Conservation (phyloP, 257 asterid species). For the Ilex asprella region DNA sequence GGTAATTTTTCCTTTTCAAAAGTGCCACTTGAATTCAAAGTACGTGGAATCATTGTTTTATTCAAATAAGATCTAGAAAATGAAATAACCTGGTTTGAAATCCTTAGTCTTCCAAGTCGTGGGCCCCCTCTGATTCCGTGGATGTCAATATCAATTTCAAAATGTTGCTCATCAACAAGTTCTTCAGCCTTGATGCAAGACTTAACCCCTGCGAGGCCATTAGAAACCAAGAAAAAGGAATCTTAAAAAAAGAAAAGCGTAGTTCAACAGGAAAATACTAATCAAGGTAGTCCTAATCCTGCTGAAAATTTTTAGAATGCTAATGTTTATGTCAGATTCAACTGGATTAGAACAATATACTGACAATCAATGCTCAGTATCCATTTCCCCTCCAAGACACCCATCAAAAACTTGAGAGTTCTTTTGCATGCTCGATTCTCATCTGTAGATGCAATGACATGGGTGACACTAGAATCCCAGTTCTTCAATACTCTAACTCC, state of each 20-base stretch:
- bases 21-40: not conserved
- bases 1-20: not conserved
- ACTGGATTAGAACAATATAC: slow-evolving; percentile 17
- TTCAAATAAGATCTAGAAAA: slow-evolving; percentile 2
- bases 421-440: slow-evolving; percentile 83
- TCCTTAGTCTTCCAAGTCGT: slow-evolving; percentile 71
- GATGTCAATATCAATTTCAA: slow-evolving; percentile 68
- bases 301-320: not conserved
- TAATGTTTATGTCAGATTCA: not conserved
- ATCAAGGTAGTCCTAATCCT: not conserved
- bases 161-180: slow-evolving; percentile 55
- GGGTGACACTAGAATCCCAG: slow-evolving; percentile 75
- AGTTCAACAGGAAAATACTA: not conserved
- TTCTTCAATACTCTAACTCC: slow-evolving; percentile 55
- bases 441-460: slow-evolving; percentile 74
- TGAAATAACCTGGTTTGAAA: slow-evolving; percentile 50
- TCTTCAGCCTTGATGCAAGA: slow-evolving; percentile 66
- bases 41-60: not conserved
- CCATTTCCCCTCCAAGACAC: slow-evolving; percentile 93
- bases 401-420: slow-evolving; percentile 86
- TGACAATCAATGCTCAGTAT: slow-evolving; percentile 63
- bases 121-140: slow-evolving; percentile 82
- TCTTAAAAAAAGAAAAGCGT: not conserved
- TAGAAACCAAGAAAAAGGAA: slow-evolving; percentile 1
- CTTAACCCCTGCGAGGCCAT: slow-evolving; percentile 53